Base-by-base conservation (phyloP, 2,329 filamentous ascomycete genomes). In the Cladophialophora immunda region DNA sequence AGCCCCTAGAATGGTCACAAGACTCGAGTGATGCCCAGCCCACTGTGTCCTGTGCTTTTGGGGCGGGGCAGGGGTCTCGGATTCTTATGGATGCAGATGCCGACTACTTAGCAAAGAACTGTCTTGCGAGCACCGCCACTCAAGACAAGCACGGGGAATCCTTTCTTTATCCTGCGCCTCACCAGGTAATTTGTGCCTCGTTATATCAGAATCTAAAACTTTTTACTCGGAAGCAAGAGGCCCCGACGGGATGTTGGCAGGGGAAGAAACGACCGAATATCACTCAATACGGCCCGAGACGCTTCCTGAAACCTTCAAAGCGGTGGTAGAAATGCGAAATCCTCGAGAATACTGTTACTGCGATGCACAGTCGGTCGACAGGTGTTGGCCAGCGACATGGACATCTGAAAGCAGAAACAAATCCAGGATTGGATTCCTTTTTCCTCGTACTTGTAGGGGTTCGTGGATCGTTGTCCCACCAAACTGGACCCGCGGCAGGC, bases 381-480 rank as follows among this genome's bases (percentile, higher is more conserved):
- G 25, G 45, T 50, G 45, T 25, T 50, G 45, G 22, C 9, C 1
- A 25, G 7, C 45, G 11, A 50, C 19, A 25, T 13, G 17, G n/a
- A 6, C 45, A 25, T 11, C 45, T 41, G 15, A 8, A 41, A 1
- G 38, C 38, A n/a, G 38, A 41, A 19, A n/a, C 17, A 13, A 50
- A 25, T 25, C 22, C 45, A 45, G n/a, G 38, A 45, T 7, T 17
- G 3, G 38, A n/a, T 2, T 38, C 11, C 34, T 15, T 38, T 38
- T 4, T 4, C 34, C 34, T 38, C 4, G 38, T 41, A 41, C 11
- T 41, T 50, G 19, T 50, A 11, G 15, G 17, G 36, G 45, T 9
- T 50, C 45, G 45, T 50, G 45, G 45, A 41, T 41, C 38, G n/a
- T n/a, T 50, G 45, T 50, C 7, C 45, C 45, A 25, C 22, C 8